phyloP scores from a whole-genome alignment of 805 yeast genomes.

The Nakazawaea wickerhamii region DNA sequence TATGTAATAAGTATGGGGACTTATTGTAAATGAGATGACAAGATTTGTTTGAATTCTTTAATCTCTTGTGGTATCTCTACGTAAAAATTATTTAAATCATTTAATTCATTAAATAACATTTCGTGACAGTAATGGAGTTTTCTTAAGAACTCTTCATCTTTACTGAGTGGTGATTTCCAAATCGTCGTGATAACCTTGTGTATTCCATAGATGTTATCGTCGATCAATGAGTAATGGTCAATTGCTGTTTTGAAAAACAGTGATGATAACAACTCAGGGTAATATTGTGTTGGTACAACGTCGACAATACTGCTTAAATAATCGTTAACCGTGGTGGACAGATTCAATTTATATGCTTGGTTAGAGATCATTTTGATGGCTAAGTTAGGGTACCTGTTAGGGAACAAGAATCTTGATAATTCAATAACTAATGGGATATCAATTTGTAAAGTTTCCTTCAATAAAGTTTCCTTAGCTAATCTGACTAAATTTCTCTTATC shows the following conservation, averaged over 20 bases:
- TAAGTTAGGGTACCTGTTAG: slow-evolving; percentile 17
- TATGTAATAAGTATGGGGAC: background rate
- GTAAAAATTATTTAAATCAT: slow-evolving; percentile 30
- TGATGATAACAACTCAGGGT: slow-evolving; percentile 17
- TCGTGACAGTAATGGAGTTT: slow-evolving; percentile 24
- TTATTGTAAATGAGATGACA: background rate
- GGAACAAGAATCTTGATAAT: slow-evolving; percentile 18
- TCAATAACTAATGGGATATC: slow-evolving; percentile 20
- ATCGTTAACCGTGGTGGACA: slow-evolving; percentile 20
- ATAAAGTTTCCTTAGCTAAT: slow-evolving; percentile 24
- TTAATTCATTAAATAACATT: slow-evolving; percentile 27
- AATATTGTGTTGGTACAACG: slow-evolving; percentile 18
- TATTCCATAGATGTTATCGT: slow-evolving; percentile 30
- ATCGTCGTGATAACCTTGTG: slow-evolving; percentile 22
- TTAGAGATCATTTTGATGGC: slow-evolving; percentile 22
- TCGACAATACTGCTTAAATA: slow-evolving; percentile 27
- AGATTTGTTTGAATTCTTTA: slow-evolving; percentile 22
- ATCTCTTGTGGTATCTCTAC: slow-evolving; percentile 28
- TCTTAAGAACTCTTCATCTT: slow-evolving; percentile 10
- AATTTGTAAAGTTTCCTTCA: slow-evolving; percentile 23
- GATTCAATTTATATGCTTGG: slow-evolving; percentile 26
- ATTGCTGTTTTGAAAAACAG: slow-evolving; percentile 24
- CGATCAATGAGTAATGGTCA: slow-evolving; percentile 28
- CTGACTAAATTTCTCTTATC: slow-evolving; percentile 23
- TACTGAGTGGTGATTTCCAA: background rate